Evolutionary conservation across 1,284 basidiomycete species (phyloP), one percentile per base, ranked within the genome.

Genomic region (Tremellales sp.): DNA sequence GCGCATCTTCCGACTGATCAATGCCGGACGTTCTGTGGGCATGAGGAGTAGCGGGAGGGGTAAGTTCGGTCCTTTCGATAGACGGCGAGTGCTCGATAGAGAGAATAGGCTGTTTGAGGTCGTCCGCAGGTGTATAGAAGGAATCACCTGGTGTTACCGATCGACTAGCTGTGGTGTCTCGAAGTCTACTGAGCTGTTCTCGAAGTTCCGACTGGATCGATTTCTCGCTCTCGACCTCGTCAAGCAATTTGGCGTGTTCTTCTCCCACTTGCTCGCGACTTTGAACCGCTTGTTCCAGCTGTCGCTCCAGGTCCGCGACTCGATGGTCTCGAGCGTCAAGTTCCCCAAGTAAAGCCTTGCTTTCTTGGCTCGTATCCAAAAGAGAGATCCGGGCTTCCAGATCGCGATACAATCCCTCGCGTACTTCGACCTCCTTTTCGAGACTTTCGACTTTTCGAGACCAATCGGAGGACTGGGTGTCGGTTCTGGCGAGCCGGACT

Each of bases 271-370:
- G 13, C 14, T 35, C 36, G 3, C 36, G 31, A 25, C 22, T 36
- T 26, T 36, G 22, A 22, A 9, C 25, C 13, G 42, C 31, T 25
- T 40, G 39, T 16, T 54, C 54, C 76, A 92, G 81, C 71, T 82
- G 83, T 40, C 76, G 66, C 71, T 95, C 86, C 14, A 97, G 76
- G 40, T 81, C 82, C 43, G 79, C 78, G 14, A 95, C 80, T 58
- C 78, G 81, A 50, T 75, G 77, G 66, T 95, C 88, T 48, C 88
- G 78, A 50, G 81, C 78, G 66, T 92, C 87, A 9, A 95, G 76
- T 65, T 95, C 90, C 25, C 78, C 78, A 3, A 77, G 61, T 9
- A 79, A 63, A 37, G 83, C 76, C 45, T 70, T 71, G 57, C 66
- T 70, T 47, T 75, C 80, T 13, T 84, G 81, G 55, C 86, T 86